A percentile compares a stretch with the other conserved stretches of the same genome.
phyloP scores from a whole-genome alignment of 306 rosid genomes.

The Cucurbita moschata region DNA sequence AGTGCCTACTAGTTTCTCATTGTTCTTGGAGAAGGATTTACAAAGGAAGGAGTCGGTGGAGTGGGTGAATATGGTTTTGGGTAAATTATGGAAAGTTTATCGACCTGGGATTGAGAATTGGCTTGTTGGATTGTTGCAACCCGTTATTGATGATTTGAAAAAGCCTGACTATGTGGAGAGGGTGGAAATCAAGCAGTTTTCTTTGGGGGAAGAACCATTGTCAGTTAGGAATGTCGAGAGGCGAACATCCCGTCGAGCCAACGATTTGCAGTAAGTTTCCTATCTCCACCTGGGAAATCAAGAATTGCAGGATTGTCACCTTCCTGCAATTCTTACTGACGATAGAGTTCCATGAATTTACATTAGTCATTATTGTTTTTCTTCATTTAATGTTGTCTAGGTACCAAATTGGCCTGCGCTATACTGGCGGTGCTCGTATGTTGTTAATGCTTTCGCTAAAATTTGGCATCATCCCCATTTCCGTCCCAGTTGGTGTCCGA shows the following conservation, averaged over 20 bases:
- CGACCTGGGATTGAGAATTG: slow-evolving; percentile 77
- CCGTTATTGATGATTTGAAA: slow-evolving; percentile 78
- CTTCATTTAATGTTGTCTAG: slow-evolving; percentile 20
- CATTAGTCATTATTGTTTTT: background rate
- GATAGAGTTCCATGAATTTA: background rate
- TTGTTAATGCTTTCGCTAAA: slow-evolving; percentile 80
- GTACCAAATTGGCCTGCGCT: slow-evolving; percentile 97
- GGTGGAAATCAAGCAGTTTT: slow-evolving; percentile 89
- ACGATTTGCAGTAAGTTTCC: slow-evolving; percentile 78
- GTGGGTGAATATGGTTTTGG: slow-evolving; percentile 98
- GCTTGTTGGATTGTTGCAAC: slow-evolving; percentile 87
- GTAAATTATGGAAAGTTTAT: slow-evolving; percentile 91
- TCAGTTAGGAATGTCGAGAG: slow-evolving; percentile 95
- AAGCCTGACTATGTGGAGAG: slow-evolving; percentile 93
- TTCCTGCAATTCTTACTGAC: background rate
- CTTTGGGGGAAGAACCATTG: slow-evolving; percentile 80
- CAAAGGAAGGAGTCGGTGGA: slow-evolving; percentile 96
- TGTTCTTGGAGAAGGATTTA: slow-evolving; percentile 84
- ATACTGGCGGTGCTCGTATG: slow-evolving; percentile 96
- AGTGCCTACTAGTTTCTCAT: slow-evolving; percentile 83
- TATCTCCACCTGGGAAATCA: background rate
- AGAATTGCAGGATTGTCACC: background rate
- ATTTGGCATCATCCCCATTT: slow-evolving; percentile 78
- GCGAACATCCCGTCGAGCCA: slow-evolving; percentile 81
- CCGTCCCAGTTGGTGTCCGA: slow-evolving; percentile 81